phyloP scores from a whole-genome alignment of 768 basidiomycete genomes.

The Termitomyces sp. region DNA sequence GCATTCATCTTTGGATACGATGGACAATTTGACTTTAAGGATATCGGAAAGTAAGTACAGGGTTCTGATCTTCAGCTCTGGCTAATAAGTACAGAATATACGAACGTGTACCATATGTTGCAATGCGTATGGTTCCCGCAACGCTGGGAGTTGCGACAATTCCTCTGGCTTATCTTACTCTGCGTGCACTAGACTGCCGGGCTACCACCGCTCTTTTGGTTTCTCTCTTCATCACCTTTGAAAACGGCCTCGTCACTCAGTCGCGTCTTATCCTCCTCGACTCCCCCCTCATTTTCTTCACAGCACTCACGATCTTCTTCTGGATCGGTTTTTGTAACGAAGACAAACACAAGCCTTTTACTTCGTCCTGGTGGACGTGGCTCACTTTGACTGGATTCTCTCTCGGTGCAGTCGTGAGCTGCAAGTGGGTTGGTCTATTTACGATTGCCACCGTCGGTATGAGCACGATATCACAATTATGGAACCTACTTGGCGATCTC shows the following conservation, averaged over 20 bases:
- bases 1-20: slow-evolving; percentile 85
- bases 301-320: slow-evolving; percentile 79
- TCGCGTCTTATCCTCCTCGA: slow-evolving; percentile 97
- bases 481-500: slow-evolving; percentile 85
- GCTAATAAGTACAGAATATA: slow-evolving; percentile 50
- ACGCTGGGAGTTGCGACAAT: slow-evolving; percentile 84
- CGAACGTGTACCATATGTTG: slow-evolving; percentile 87
- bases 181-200: slow-evolving; percentile 89
- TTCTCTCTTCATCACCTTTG: slow-evolving; percentile 89
- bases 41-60: slow-evolving; percentile 83
- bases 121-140: slow-evolving; percentile 96
- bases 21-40: slow-evolving; percentile 95
- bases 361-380: slow-evolving; percentile 89
- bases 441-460: slow-evolving; percentile 93
- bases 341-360: slow-evolving; percentile 81
- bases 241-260: slow-evolving; percentile 94
- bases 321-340: slow-evolving; percentile 93
- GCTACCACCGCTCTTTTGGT: slow-evolving; percentile 90
- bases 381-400: slow-evolving; percentile 81
- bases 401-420: slow-evolving; percentile 88
- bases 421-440: slow-evolving; percentile 99
- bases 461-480: slow-evolving; percentile 81
- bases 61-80: neutral
- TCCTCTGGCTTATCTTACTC: slow-evolving; percentile 88
- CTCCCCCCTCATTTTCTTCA: slow-evolving; percentile 98